A percentile compares a stretch with the other conserved stretches of the same genome.
These are phyloP conservation scores for Gaeumannomyces tritici DNA, from an alignment of 2,329 filamentous ascomycete genomes.

Conservation along the genomic window DNA sequence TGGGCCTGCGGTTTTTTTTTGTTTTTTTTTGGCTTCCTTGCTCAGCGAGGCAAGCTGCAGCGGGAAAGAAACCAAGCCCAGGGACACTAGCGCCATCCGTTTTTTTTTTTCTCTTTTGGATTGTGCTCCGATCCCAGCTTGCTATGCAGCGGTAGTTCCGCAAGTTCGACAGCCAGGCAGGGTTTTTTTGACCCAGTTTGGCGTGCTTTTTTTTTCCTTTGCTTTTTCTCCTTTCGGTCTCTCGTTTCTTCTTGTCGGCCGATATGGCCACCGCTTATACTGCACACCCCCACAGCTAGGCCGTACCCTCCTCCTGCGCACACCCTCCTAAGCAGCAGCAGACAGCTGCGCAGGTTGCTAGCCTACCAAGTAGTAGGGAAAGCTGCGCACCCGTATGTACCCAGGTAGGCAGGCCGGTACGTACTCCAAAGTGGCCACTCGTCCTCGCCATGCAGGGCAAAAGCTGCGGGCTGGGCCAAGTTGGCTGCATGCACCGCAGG, in stretches of 20 bases:
- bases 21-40: neutral
- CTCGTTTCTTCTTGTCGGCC: neutral
- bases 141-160: neutral
- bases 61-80: neutral
- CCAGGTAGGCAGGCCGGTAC: too few relatives aligned
- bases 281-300: neutral
- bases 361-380: neutral
- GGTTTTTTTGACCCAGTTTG: neutral
- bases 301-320: neutral
- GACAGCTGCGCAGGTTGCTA: neutral
- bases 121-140: neutral
- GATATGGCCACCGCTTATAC: neutral
- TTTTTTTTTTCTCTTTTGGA: too few relatives aligned
- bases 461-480: neutral
- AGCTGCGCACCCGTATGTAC: neutral
- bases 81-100: neutral
- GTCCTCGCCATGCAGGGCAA: neutral
- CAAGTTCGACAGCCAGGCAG: neutral
- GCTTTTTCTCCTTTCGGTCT: neutral
- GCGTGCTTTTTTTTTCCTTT: neutral
- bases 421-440: neutral
- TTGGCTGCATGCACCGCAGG: neutral
- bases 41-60: neutral
- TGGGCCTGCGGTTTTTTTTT: neutral
- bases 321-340: neutral